Evolutionary conservation across 306 rosid genomes (phyloP), one percentile per base, ranked within the genome.

Genomic region (Coriaria nepalensis): DNA sequence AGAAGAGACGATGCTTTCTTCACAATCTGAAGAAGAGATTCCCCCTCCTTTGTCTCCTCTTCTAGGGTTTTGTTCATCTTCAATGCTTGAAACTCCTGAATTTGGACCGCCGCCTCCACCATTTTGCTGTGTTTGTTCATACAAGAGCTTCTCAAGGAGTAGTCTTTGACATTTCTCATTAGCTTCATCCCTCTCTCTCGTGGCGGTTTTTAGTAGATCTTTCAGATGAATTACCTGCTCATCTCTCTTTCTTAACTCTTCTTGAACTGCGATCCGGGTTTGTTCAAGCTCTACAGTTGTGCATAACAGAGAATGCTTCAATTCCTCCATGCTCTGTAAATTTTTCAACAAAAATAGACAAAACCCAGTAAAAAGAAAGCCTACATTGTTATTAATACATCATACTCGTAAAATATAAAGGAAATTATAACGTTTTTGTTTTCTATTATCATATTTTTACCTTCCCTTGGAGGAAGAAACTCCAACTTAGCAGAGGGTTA

Each of bases 1-100:
- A 1, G 96, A 87, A 5, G 96, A 87, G 34, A 87, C 96, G 64
- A 87, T 87, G 76, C 96, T 87, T 55, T 87, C 96, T 71, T 87
- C 96, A 61, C 94, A 87, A 49, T 87, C 96, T 47, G 96, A 86
- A 6, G 86, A 74, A 0, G 90, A 86, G 38, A 67, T 68, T 20
- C 29, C 37, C 81, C 81, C 63, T 78, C 81, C 73, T 78, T 78
- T 47, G 84, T 71, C 74, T 68, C 78, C 74, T 65, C 82, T 73
- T 54, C 87, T 69, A 51, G 79, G 29, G 29, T 20, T 20, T 20
- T 20, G 79, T 48, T 86, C 94, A 58, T 86, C 94, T 53, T 87
- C 96, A 56, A 87, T 78, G 80, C 96, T 87, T 0, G 96, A 87
- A 65, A 80, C 73, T 48, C 94, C 96, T 20, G 96, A 87, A 6